phyloP scores from a whole-genome alignment of 2,329 filamentous ascomycete genomes.

The Cucurbitaria berberidis region DNA sequence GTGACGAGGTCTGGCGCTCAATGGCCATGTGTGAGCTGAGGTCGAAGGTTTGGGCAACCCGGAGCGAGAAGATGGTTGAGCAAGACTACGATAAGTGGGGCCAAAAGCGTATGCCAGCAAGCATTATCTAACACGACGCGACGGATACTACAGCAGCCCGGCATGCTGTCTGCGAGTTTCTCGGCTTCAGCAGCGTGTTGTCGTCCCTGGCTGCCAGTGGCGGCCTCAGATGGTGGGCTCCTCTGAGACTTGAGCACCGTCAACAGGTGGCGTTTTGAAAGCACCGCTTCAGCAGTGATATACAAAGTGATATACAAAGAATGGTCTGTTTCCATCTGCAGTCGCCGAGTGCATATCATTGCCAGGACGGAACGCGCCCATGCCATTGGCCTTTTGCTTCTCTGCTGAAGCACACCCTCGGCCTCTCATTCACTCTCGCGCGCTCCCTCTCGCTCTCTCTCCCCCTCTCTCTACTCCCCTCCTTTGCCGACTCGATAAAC shows the following conservation, averaged over 20 bases:
- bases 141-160: conserved; percentile 12
- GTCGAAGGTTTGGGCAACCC: conserved; percentile 34
- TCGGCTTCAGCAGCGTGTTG: neutral
- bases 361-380: conserved; percentile 22
- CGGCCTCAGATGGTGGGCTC: neutral
- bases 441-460: neutral
- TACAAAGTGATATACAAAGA: no score
- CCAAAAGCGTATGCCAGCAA: conserved; percentile 11
- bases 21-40: conserved; percentile 36
- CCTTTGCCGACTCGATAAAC: no score
- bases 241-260: neutral
- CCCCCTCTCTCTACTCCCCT: neutral
- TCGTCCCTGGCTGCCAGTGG: neutral
- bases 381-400: conserved; percentile 13
- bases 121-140: conserved; percentile 17
- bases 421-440: no score
- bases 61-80: conserved; percentile 39
- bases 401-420: conserved; percentile 4
- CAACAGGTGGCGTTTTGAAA: conserved; percentile 1
- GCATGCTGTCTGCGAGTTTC: neutral
- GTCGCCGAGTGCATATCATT: conserved; percentile 27
- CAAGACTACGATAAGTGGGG: conserved; percentile 17
- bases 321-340: conserved; percentile 7
- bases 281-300: conserved; percentile 12
- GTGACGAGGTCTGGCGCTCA: conserved; percentile 36